Base-by-base conservation (phyloP, 768 basidiomycete genomes). In the Lepiota subincarnata region DNA sequence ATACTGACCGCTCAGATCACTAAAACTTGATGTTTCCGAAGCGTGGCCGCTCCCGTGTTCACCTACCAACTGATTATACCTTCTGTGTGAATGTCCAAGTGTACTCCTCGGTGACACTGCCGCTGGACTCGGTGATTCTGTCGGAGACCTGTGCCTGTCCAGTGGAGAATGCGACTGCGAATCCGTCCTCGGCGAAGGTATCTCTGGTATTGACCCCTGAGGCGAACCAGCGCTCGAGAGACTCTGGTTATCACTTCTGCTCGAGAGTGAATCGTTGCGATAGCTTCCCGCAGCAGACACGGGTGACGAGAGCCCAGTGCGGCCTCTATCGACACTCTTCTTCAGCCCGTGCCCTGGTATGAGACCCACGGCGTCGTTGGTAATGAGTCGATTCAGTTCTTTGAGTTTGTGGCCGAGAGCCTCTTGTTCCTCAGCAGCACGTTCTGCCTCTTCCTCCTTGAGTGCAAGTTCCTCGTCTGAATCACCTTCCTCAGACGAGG, bases 1-100 rank as follows among this genome's bases (percentile, higher is more conserved):
- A 18, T 24, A 69, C 80, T 62, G 61, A 90, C 91, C 90, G 61
- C 91, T 93, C 40, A 92, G 63, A 62, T 93, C 91, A 62, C 90
- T 92, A 61, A 92, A 91, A 66, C 91, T 80, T 5, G 89, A 91
- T 0, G 89, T 81, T 39, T 84, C 82, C 19, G 89, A 91, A 2
- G 83, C 82, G 46, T 86, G 78, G 57, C 73, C 81, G 59, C 86
- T 87, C 40, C 76, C 76, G 50, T 80, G 75, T 52, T 85, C 81
- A 59, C 79, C 80, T 47, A 71, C 70, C 50, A 74, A 61, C 28
- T 77, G 71, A 22, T 73, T 70, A 60, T 81, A 75, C 16, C 77
- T 73, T 48, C 72, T 67, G 55, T 80, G 76, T 6, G 71, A 67
- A 53, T 78, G 76, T 7, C 80, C 74, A n/a, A 77, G 68, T 13